Conservation (phyloP, 345 rosid species). For the Salix suchowensis region DNA sequence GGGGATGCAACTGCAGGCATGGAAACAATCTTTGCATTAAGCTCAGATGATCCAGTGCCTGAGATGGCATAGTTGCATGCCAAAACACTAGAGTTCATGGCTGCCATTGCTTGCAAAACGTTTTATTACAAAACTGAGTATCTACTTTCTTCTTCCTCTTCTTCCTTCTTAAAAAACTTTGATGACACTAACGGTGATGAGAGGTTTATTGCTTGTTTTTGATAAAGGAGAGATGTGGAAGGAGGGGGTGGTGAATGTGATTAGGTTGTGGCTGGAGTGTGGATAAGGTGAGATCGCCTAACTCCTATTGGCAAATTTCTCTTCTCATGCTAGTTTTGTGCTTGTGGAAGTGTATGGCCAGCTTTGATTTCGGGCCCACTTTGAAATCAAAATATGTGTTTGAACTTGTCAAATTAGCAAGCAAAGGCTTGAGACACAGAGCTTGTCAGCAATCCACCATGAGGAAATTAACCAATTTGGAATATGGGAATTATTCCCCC, state of each 20-base stretch:
- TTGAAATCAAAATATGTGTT: slow-evolving; percentile 15
- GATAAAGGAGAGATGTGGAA: slow-evolving; percentile 35
- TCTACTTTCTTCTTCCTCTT: neutral
- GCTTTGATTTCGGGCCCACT: slow-evolving; percentile 35
- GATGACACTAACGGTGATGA: neutral
- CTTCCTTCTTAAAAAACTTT: neutral
- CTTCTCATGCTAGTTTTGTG: neutral
- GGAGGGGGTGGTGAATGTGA: slow-evolving; percentile 41
- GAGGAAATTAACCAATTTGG: neutral
- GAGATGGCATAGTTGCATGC: slow-evolving; percentile 74
- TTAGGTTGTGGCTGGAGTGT: slow-evolving; percentile 69
- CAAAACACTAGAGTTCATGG: slow-evolving; percentile 78
- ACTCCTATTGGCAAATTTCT: slow-evolving; percentile 55
- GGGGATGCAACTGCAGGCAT: slow-evolving; percentile 35
- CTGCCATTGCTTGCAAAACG: slow-evolving; percentile 46
- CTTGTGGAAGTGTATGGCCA: slow-evolving; percentile 19
- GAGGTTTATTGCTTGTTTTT: neutral
- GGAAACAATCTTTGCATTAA: slow-evolving; percentile 50
- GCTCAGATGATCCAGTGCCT: slow-evolving; percentile 56
- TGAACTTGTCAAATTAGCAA: neutral
- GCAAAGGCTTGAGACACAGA: neutral
- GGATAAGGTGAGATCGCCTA: slow-evolving; percentile 97
- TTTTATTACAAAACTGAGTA: neutral
- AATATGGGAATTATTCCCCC: neutral
- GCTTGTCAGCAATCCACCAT: neutral